These are phyloP conservation scores for Aspergillus puulaauensis DNA, from an alignment of 2,329 filamentous ascomycete species.

Conservation along the genomic window DNA sequence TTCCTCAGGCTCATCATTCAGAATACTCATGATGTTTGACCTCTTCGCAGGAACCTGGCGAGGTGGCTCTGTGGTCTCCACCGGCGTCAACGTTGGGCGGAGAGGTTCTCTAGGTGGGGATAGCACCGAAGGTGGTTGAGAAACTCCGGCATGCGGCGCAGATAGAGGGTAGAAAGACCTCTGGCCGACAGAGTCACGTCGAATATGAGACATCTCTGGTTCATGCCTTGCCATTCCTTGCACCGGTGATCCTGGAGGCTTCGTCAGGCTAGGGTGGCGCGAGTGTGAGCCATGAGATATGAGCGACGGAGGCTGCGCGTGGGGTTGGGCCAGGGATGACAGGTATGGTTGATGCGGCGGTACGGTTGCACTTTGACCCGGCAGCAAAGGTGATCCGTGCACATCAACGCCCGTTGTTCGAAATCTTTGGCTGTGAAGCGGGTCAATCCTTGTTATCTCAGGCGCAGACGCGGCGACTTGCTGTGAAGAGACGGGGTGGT, in stretches of 20 bases:
- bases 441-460: slow-evolving; percentile 37
- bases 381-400: slow-evolving; percentile 25
- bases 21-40: slow-evolving; percentile 50
- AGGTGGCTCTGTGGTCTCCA: slow-evolving; percentile 34
- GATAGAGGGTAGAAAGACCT: slow-evolving; percentile 32
- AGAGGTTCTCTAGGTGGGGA: slow-evolving; percentile 38
- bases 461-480: slow-evolving; percentile 27
- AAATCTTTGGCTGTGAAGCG: slow-evolving; percentile 25
- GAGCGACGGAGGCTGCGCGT: slow-evolving; percentile 25
- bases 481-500: slow-evolving; percentile 31
- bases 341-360: slow-evolving; percentile 30
- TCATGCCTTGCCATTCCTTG: slow-evolving; percentile 31
- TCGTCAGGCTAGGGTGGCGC: slow-evolving; percentile 35
- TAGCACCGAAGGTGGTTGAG: slow-evolving; percentile 30
- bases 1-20: slow-evolving; percentile 50
- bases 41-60: slow-evolving; percentile 48
- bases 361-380: slow-evolving; percentile 16
- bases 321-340: slow-evolving; percentile 13
- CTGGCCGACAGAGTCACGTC: slow-evolving; percentile 37
- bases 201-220: slow-evolving; percentile 33
- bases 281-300: slow-evolving; percentile 32
- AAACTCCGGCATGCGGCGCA: slow-evolving; percentile 25
- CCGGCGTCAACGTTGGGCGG: slow-evolving; percentile 33
- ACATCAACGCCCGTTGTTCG: slow-evolving; percentile 20
- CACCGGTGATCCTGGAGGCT: slow-evolving; percentile 35